Evolutionary conservation across 257 asterid genomes (phyloP).

Genomic region (Echium plantagineum): DNA sequence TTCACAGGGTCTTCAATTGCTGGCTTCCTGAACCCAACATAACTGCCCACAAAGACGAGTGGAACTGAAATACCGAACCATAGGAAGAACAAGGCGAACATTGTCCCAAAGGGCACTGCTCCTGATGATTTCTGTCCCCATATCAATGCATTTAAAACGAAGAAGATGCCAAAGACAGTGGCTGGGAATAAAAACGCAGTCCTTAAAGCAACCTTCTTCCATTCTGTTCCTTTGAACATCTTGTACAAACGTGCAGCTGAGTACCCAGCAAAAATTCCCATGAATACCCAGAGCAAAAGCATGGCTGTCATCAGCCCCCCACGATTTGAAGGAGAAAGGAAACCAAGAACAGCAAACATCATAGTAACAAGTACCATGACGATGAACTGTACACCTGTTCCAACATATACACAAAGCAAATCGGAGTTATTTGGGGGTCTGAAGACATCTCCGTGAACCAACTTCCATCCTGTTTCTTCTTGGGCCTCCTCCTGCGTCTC

Average conservation of each 20-base stretch:
- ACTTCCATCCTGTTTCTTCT: constrained; percentile 76
- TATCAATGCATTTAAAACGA: constrained; percentile 57
- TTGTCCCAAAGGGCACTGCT: constrained; percentile 70
- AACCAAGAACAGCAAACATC: constrained; percentile 64
- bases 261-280: constrained; percentile 67
- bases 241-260: constrained; percentile 56
- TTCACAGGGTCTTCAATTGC: constrained; percentile 61
- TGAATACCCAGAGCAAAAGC: constrained; percentile 69
- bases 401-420: constrained; percentile 56
- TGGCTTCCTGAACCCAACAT: constrained; percentile 50
- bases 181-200: constrained; percentile 59
- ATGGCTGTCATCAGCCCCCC: constrained; percentile 82
- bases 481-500: constrained; percentile 81
- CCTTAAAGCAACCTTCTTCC: constrained; percentile 58
- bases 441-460: constrained; percentile 67
- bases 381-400: constrained; percentile 64
- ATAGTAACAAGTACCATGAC: constrained; percentile 55
- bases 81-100: constrained; percentile 57
- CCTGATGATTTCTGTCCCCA: constrained; percentile 84
- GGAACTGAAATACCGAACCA: constrained; percentile 82
- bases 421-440: constrained; percentile 53
- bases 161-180: constrained; percentile 42
- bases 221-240: constrained; percentile 66
- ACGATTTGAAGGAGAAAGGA: constrained; percentile 68
- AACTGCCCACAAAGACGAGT: constrained; percentile 61